Base-by-base conservation (phyloP, 1,139 yeast genomes). In the Saccharomyces pastorianus region DNA sequence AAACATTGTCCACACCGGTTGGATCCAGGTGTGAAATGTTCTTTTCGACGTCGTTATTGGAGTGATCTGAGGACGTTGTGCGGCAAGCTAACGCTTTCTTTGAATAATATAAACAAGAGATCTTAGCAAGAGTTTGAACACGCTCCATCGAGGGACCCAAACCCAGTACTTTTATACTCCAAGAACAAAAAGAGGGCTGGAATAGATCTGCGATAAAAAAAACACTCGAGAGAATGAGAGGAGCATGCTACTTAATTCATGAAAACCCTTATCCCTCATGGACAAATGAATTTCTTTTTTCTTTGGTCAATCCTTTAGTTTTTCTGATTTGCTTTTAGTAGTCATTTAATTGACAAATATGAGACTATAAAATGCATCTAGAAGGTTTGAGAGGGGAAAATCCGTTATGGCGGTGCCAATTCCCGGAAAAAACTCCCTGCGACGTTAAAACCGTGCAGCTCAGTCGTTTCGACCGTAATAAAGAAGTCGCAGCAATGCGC, bases 21-120 rank as follows among this genome's bases (percentile, higher is more conserved):
- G 20, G 20, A 3, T 20, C 20, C 1, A 20, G 3, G 3, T 20
- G 20, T 2, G 38, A 32, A 32, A 32, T 32, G 38, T 32, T 32
- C 4, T 32, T 32, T 32, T 32, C 38, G 7, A 32, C 7, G 17
- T 32, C 38, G 38, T 32, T 32, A 1, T 86, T 86, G 32, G 32
- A 29, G 32, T 29, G 32, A 29, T 29, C 32, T 29, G 32, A 29
- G 32, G 32, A 29, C 32, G 9, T 29, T 29, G 32, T 29, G 32
- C 32, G 32, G 32, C 32, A 29, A 29, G 32, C 32, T 29, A 29
- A 29, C 32, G n/a, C n/a, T n/a, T n/a, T n/a, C n/a, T n/a, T n/a
- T n/a, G n/a, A n/a, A n/a, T n/a, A n/a, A n/a, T n/a, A n/a, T 29
- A 29, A 29, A 1, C 32, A 29, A 29, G 32, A 29, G n/a, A 11